These are phyloP conservation scores for Ananas comosus DNA, from an alignment of 176 grass and related monocot species.

Conservation along the genomic window DNA sequence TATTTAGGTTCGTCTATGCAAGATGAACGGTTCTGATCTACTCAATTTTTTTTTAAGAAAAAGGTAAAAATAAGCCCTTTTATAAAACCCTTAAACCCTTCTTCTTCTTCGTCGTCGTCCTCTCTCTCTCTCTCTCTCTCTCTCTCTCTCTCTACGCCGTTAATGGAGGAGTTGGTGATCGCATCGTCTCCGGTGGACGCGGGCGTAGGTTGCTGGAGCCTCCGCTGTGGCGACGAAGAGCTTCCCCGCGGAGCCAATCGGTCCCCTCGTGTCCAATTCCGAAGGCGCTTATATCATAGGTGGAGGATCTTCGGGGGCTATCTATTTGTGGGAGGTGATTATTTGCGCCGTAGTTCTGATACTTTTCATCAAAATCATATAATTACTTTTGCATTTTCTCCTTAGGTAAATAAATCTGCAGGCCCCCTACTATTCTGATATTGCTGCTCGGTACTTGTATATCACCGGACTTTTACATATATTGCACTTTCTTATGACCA, in stretches of 20 bases:
- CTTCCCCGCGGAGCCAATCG: slow-evolving; percentile 81
- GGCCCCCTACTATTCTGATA: neutral
- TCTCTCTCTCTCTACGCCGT: neutral
- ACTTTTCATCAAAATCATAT: neutral
- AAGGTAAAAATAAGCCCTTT: too few species aligned
- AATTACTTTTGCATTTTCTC: neutral
- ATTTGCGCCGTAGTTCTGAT: neutral
- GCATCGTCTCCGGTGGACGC: slow-evolving; percentile 47
- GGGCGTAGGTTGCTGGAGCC: slow-evolving; percentile 51
- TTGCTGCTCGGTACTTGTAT: neutral
- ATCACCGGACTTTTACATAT: neutral
- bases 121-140: neutral
- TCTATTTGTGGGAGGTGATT: slow-evolving; percentile 77
- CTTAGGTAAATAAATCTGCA: neutral
- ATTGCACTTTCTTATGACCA: too few species aligned
- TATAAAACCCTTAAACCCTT: slow-evolving; percentile 4
- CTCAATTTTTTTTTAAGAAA: too few species aligned
- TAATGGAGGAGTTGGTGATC: slow-evolving; percentile 33
- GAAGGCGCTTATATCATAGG: slow-evolving; percentile 82
- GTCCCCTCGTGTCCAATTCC: slow-evolving; percentile 48
- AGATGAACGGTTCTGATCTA: too few species aligned
- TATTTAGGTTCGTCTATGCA: neutral
- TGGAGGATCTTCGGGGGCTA: slow-evolving; percentile 49
- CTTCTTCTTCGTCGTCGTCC: neutral
- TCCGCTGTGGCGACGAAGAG: slow-evolving; percentile 60